A percentile compares a stretch with the other conserved stretches of the same genome.
Conservation (phyloP, 2,329 filamentous ascomycete genomes). For the Pyricularia sp. region DNA sequence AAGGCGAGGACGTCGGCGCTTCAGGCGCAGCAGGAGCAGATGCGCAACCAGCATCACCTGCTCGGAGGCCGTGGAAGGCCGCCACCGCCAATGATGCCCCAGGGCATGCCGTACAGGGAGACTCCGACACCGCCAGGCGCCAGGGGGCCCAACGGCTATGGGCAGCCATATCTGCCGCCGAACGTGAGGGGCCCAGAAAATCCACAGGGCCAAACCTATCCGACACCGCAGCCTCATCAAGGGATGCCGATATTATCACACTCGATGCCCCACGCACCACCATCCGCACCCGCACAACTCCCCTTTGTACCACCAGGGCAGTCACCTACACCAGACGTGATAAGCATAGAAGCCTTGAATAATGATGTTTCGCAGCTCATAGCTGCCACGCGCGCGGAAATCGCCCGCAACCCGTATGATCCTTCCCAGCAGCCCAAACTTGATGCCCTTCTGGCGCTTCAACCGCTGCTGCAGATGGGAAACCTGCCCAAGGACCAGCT, state of each 20-base stretch:
- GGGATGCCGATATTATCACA: conserved; percentile 7
- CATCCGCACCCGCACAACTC: conserved; percentile 23
- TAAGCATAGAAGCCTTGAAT: conserved; percentile 67
- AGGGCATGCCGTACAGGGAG: conserved; percentile 46
- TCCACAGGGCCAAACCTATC: conserved; percentile 15
- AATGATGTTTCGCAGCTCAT: conserved; percentile 77
- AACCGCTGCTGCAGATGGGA: conserved; percentile 68
- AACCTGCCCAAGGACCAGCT: conserved; percentile 74
- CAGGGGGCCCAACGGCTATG: conserved; percentile 9
- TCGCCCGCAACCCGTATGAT: conserved; percentile 69
- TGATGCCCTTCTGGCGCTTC: conserved; percentile 77
- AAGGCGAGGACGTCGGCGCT: conserved; percentile 61
- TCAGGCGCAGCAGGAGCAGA: conserved; percentile 47
- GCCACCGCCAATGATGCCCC: conserved; percentile 3
- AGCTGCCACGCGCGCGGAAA: conserved; percentile 60
- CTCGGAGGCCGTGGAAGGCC: conserved; percentile 27
- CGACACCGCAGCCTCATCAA: conserved; percentile 9
- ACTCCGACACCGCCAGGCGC: conserved; percentile 62
- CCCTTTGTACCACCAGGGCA: conserved; percentile 32
- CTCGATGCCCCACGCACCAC: conserved; percentile 24
- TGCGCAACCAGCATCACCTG: conserved; percentile 45
- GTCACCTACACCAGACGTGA: conserved; percentile 29
- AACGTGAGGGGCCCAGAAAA: conserved; percentile 20
- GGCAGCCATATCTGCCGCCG: conserved; percentile 22
- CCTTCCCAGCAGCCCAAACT: conserved; percentile 66